Base-by-base conservation (phyloP, 306 rosid genomes). In the Ziziphus jujuba region DNA sequence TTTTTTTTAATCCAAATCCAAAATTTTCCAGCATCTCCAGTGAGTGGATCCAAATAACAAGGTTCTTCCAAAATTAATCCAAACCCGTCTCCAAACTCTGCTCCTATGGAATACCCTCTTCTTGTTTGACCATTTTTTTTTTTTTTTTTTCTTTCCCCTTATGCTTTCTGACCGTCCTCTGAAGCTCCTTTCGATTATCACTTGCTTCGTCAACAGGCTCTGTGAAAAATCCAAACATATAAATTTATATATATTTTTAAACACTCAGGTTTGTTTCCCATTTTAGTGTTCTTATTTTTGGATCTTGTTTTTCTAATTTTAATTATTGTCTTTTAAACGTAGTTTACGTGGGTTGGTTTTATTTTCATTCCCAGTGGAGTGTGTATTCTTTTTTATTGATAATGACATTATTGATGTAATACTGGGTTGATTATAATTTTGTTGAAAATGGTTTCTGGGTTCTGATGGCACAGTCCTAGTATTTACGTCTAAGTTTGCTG, bases 91-190 rank as follows among this genome's bases (percentile, higher is more conserved):
- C 70, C 57, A 9, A 59, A 58, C 49, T 57, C 31, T 21, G 13
- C 33, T 45, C 38, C 25, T 51, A 36, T 13, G 50, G 57, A 60
- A 48, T 59, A 22, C 63, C 67, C 44, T 62, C 44, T 56, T 48
- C 43, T 3, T 13, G 69, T 36, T 75, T 69, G 75, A 47, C 67
- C n/a, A n/a, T n/a, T n/a, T n/a, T n/a, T n/a, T n/a, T n/a, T n/a
- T n/a, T n/a, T n/a, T n/a, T n/a, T n/a, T n/a, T 55, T 20, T 28
- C 43, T 25, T 57, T 72, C 47, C 58, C 44, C 45, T 36, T 6
- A 54, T 77, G 59, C 35, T 72, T 60, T 25, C 31, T 40, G 12
- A 10, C 45, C 23, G n/a, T 7, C n/a, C 19, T 40, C 31, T 40
- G 76, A 14, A 40, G 60, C 49, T 68, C 72, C 59, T 7, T 2